These are phyloP conservation scores for Penicillium pancosmium DNA, from an alignment of 495 filamentous ascomycete genomes.

Conservation along the genomic window DNA sequence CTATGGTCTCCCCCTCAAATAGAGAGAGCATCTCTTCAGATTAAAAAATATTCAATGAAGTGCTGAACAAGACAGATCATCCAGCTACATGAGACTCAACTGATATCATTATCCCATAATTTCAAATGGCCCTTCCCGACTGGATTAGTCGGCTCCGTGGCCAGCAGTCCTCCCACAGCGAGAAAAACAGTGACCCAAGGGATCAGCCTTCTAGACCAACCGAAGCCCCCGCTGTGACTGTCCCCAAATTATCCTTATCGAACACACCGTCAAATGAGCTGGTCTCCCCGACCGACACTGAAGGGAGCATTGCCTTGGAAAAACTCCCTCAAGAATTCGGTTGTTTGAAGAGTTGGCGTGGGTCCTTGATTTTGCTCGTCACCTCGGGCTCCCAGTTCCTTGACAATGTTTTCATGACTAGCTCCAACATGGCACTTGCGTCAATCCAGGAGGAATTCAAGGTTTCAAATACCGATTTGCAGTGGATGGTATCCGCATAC, in stretches of 20 bases:
- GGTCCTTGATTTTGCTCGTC: conserved; percentile 37
- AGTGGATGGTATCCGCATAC: conserved; percentile 47
- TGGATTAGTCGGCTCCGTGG: conserved; percentile 19
- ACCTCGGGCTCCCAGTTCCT: conserved; percentile 43
- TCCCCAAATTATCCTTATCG: conserved; percentile 10
- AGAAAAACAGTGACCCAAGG: conserved; percentile 8
- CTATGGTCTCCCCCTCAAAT: not conserved
- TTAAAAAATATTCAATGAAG: not conserved
- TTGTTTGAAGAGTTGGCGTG: conserved; percentile 36
- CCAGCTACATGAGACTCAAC: not conserved
- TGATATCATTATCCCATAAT: not conserved
- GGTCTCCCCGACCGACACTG: conserved; percentile 22
- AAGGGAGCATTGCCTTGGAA: conserved; percentile 25
- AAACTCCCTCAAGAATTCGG: conserved; percentile 32
- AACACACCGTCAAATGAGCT: conserved; percentile 16
- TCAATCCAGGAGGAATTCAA: conserved; percentile 41
- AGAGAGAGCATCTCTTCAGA: not conserved
- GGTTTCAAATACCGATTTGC: conserved; percentile 35
- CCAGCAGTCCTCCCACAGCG: conserved; percentile 13
- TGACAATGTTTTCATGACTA: conserved; percentile 46
- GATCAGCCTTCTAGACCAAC: conserved; percentile 15
- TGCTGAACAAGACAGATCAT: not conserved
- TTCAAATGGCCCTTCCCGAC: conserved; percentile 20
- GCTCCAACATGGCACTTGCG: conserved; percentile 39
- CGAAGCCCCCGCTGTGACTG: conserved; percentile 25